Conservation (phyloP, 2,329 filamentous ascomycete species). For the Mycosphaerella arachidis region DNA sequence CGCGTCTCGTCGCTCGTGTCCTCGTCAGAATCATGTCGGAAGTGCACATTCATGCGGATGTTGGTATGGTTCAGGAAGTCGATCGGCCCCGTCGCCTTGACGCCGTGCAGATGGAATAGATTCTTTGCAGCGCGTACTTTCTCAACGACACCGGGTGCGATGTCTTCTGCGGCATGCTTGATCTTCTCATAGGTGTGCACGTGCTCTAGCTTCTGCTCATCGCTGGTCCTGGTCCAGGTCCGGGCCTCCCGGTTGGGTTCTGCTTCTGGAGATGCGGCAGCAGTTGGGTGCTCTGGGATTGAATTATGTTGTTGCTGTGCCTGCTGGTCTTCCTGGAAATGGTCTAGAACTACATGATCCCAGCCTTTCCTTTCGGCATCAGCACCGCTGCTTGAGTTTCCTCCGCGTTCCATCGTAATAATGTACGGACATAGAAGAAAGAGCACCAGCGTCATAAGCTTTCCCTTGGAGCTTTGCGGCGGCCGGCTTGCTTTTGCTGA, state of each 20-base stretch:
- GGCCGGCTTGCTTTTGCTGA: not conserved
- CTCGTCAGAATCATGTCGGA: not conserved
- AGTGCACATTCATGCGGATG: conserved; percentile 3
- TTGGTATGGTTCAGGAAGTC: conserved; percentile 8
- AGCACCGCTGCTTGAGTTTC: not conserved
- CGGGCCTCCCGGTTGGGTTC: not conserved
- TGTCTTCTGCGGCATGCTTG: conserved; percentile 13
- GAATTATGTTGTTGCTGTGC: not conserved
- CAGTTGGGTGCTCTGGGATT: not conserved
- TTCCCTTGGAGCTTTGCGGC: not conserved
- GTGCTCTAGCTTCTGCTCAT: not conserved
- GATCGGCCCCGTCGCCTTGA: conserved; percentile 3
- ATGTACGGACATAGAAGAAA: not conserved
- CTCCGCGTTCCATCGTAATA: not conserved
- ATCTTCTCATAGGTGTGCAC: conserved; percentile 10
- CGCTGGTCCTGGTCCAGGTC: not conserved
- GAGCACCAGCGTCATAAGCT: not conserved
- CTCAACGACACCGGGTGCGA: conserved; percentile 13
- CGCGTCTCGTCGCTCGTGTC: not conserved
- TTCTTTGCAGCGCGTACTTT: conserved; percentile 5
- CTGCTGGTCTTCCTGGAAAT: not conserved
- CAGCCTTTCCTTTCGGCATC: not conserved
- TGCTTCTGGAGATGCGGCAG: not conserved
- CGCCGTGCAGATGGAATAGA: not conserved
- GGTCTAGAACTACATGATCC: not conserved